Conservation (phyloP, 768 basidiomycete genomes). For the Imleria badia region DNA sequence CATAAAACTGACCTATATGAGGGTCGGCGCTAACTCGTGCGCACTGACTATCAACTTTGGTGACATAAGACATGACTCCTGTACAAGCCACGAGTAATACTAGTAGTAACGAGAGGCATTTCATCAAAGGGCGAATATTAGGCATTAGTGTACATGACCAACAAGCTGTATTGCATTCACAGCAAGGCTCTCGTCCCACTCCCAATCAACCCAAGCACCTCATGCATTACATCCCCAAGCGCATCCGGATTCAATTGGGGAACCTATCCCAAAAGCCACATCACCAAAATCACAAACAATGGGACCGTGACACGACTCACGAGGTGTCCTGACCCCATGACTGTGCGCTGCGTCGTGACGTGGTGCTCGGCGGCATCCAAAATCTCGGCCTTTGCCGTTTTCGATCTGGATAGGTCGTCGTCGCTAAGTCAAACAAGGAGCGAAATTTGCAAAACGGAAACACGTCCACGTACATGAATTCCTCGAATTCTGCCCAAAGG, state of each 20-base stretch:
- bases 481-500: conserved; percentile 31
- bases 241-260: conserved; percentile 31
- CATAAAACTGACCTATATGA: neutral
- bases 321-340: conserved; percentile 32
- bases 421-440: neutral
- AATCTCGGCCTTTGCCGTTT: conserved; percentile 26
- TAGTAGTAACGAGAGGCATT: too few species aligned
- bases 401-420: conserved; percentile 15
- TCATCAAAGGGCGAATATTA: neutral
- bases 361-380: conserved; percentile 26
- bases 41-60: too few species aligned
- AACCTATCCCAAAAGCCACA: conserved; percentile 13
- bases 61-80: too few species aligned
- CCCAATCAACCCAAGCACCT: conserved; percentile 21
- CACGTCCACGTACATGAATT: conserved; percentile 26
- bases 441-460: neutral
- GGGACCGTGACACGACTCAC: conserved; percentile 7
- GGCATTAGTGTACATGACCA: neutral
- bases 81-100: neutral
- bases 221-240: conserved; percentile 25
- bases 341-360: conserved; percentile 18
- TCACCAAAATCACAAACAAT: neutral
- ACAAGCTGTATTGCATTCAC: neutral
- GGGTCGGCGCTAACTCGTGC: neutral
- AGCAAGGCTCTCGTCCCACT: conserved; percentile 11